Conservation (phyloP, 2,329 filamentous ascomycete species). For the Aspergillus pseudoviridinutans region DNA sequence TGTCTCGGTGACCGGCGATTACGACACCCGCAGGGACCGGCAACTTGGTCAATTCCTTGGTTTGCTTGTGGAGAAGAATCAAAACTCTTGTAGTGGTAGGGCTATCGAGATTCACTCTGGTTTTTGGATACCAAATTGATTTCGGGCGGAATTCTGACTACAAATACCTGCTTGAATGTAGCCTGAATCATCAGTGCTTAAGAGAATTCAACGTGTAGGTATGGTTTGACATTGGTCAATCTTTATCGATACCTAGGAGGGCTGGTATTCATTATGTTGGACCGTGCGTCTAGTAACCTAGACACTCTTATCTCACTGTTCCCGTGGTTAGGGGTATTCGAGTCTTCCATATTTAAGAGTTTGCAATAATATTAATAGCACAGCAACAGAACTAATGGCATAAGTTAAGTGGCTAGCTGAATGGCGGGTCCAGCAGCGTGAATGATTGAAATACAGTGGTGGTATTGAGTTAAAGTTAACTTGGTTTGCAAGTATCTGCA, state of each 20-base stretch:
- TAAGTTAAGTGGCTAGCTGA: background rate
- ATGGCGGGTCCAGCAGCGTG: background rate
- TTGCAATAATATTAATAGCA: too few species aligned
- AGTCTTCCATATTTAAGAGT: too few species aligned
- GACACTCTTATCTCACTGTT: background rate
- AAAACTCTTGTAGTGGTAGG: background rate
- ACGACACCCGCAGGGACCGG: background rate
- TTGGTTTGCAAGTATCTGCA: background rate
- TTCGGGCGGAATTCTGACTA: too few species aligned
- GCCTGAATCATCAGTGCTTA: background rate
- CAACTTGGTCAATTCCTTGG: constrained; percentile 3
- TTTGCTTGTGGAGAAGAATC: background rate
- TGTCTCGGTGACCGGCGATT: background rate
- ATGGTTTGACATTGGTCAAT: too few species aligned
- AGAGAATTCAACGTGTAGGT: too few species aligned
- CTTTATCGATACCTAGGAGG: too few species aligned
- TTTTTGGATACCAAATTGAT: background rate
- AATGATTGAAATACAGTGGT: background rate
- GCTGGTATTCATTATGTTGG: too few species aligned
- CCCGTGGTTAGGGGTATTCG: background rate
- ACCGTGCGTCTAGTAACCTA: background rate
- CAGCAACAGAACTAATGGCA: background rate
- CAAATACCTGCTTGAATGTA: background rate
- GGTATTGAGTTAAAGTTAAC: background rate
- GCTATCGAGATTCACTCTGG: background rate